Percentiles rank a stretch among this genome's conserved stretches.
Conservation (phyloP, 2,329 filamentous ascomycete genomes). For the Onygenales sp. region DNA sequence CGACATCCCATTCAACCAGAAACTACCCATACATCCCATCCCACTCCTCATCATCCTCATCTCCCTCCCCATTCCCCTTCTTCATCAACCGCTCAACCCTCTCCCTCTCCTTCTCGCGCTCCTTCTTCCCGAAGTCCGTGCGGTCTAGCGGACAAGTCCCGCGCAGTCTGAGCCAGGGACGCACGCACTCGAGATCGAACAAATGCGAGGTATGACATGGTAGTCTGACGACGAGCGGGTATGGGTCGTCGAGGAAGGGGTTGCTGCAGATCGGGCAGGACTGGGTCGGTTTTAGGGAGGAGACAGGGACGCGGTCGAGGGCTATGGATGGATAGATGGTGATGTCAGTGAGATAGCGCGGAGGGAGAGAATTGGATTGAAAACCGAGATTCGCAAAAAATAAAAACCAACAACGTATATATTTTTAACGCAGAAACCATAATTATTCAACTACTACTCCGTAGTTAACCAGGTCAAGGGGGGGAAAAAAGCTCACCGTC, state of each 20-base stretch:
- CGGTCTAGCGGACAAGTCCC: conserved; percentile 56
- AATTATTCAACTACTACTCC: neutral
- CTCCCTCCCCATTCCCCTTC: conserved; percentile 25
- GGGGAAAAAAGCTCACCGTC: conserved; percentile 30
- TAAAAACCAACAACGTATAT: neutral
- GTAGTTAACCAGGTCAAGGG: neutral
- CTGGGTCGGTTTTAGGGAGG: conserved; percentile 43
- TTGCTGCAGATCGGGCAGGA: conserved; percentile 53
- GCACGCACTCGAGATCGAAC: conserved; percentile 57
- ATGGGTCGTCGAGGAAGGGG: conserved; percentile 52
- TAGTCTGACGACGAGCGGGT: conserved; percentile 54
- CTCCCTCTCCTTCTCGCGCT: conserved; percentile 42
- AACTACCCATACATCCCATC: conserved; percentile 38
- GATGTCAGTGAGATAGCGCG: neutral
- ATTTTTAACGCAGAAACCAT: neutral
- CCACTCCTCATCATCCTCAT: conserved; percentile 38
- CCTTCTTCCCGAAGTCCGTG: conserved; percentile 48
- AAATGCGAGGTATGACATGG: conserved; percentile 53
- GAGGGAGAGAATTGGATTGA: neutral
- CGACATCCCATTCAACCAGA: neutral
- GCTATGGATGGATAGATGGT: conserved; percentile 22
- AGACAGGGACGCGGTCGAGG: conserved; percentile 50
- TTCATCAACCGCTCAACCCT: conserved; percentile 43
- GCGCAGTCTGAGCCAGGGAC: conserved; percentile 55
- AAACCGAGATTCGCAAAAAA: neutral